These are phyloP conservation scores for Malassezia slooffiae DNA, from an alignment of 1,284 basidiomycete genomes.

Conservation along the genomic window DNA sequence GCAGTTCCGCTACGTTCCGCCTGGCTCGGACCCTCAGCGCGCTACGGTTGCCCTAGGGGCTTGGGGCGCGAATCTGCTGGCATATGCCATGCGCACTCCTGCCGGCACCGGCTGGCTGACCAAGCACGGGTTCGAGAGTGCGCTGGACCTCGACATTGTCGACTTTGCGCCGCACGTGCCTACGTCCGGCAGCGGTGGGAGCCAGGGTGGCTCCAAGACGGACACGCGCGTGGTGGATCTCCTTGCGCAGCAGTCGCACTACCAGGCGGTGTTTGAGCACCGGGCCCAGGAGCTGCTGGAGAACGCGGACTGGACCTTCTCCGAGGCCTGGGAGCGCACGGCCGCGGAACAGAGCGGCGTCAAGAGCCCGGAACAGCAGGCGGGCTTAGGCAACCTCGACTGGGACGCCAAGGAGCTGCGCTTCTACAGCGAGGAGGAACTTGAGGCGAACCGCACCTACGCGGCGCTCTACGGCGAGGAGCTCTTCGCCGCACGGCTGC, in stretches of 20 bases:
- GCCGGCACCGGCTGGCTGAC: slow-evolving; percentile 3
- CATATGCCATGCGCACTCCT: slow-evolving; percentile 8
- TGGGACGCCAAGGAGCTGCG: slow-evolving; percentile 5
- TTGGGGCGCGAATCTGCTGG: slow-evolving; percentile 9
- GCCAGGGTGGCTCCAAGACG: too few relatives aligned
- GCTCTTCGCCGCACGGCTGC: slow-evolving; percentile 3
- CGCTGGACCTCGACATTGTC: slow-evolving; percentile 11
- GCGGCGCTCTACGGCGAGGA: slow-evolving; percentile 7
- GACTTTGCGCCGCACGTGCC: slow-evolving; percentile 13
- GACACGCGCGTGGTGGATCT: slow-evolving; percentile 13
- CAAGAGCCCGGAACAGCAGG: neutral
- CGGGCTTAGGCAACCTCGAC: slow-evolving; percentile 6
- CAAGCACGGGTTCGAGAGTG: slow-evolving; percentile 1
- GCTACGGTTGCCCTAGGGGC: slow-evolving; percentile 14
- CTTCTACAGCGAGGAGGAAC: slow-evolving; percentile 3
- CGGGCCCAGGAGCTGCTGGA: slow-evolving; percentile 8
- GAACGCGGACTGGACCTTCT: slow-evolving; percentile 9
- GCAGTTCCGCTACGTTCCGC: slow-evolving; percentile 8
- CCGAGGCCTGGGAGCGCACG: slow-evolving; percentile 9
- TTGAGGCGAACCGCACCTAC: slow-evolving; percentile 10
- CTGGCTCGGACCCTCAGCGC: slow-evolving; percentile 2
- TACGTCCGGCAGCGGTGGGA: too few relatives aligned
- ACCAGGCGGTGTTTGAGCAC: slow-evolving; percentile 10
- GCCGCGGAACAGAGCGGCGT: too few relatives aligned
- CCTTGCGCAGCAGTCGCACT: slow-evolving; percentile 15